Evolutionary conservation across 208 protist species (phyloP), one percentile per base, ranked within the genome.

Genomic region (Giardia duodenalis): DNA sequence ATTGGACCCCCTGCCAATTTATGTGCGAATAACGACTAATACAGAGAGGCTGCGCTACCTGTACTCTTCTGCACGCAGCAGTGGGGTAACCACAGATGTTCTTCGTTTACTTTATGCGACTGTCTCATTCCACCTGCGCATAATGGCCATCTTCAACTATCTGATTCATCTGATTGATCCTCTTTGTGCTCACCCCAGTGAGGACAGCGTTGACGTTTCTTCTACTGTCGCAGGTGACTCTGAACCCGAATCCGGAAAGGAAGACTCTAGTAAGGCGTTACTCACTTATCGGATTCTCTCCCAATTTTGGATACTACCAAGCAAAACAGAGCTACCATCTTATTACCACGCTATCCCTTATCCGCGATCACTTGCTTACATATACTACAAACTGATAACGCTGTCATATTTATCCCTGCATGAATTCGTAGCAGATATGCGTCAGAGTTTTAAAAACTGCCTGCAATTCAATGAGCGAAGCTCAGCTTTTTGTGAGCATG

Each of bases 401-500:
- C 42, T 89, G 4, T 46, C 3, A 46, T 89, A 89, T 45, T 45
- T 44, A 46, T 46, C 22, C 42, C 10, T 89, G 44, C 44, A 89
- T 89, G 22, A 89, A 42, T 46, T 89, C 44, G 42, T 89, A n/a
- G 42, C 86, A 44, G 86, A 89, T 45, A 45, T 89, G 4, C 86
- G 86, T n/a, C 42, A 46, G 44, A 3, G 4, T 3, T 89, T 89
- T 45, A n/a, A 45, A 45, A 89, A 89, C 42, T n/a, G 39, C 86
- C 4, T 44, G 19, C 3, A 4, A 3, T 89, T 89, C 42, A 89
- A 89, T 45, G 57, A 76, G 19, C 57, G 57, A 30, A 10, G 30
- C 19, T 39, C 10, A 10, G 57, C 30, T 30, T 30, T 76, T 39
- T 76, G 30, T 76, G 57, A 76, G 57, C 57, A 76, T 30, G 57